These are phyloP conservation scores for Peronosclerospora sorghi DNA, from an alignment of 352 stramenopile species.

Conservation along the genomic window DNA sequence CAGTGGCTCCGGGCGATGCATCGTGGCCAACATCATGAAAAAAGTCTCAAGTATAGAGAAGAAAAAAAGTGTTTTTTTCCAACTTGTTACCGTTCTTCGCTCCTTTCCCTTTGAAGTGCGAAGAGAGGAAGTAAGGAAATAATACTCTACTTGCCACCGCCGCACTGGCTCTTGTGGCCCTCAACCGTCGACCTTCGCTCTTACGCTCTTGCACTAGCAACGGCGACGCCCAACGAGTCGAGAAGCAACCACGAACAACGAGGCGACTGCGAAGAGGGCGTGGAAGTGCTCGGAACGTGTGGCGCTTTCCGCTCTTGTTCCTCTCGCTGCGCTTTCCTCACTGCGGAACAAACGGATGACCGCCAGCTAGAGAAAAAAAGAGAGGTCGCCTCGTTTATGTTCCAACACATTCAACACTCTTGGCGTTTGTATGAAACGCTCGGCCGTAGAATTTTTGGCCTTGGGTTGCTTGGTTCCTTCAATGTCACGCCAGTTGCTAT, in stretches of 20 bases:
- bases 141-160: not conserved
- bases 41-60: not conserved
- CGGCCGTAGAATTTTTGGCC: no score
- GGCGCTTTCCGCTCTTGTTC: slow-evolving; percentile 6
- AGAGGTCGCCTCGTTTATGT: no score
- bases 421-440: no score
- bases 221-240: no score
- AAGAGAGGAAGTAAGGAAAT: slow-evolving; percentile 4
- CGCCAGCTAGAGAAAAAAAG: slow-evolving; percentile 13
- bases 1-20: slow-evolving; percentile 8
- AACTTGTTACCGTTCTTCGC: no score
- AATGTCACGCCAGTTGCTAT: no score
- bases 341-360: slow-evolving; percentile 12
- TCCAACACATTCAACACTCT: no score
- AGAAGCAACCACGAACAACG: not conserved
- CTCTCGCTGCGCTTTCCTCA: slow-evolving; percentile 16
- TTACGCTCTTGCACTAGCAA: no score
- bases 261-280: slow-evolving; percentile 8
- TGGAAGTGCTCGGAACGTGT: not conserved
- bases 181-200: not conserved
- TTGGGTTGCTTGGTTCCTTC: no score
- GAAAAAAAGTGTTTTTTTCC: not conserved
- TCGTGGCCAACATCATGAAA: slow-evolving; percentile 18
- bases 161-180: not conserved
- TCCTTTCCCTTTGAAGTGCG: slow-evolving; percentile 29